Percentiles rank a stretch among this genome's conserved stretches.
These are phyloP conservation scores for Suhomyces sp. DNA, from an alignment of 805 yeast genomes.

Conservation along the genomic window DNA sequence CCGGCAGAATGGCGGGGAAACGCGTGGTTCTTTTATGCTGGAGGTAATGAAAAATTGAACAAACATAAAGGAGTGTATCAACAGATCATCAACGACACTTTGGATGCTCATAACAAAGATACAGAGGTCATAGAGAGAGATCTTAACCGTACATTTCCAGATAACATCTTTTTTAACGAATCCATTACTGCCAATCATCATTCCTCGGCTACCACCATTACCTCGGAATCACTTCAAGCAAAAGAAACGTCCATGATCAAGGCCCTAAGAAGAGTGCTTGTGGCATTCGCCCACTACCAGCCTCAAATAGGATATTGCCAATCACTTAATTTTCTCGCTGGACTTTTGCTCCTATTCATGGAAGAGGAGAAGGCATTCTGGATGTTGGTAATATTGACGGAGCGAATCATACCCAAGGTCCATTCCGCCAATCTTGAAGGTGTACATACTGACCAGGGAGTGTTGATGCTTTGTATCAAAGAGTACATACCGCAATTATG, in stretches of 20 bases:
- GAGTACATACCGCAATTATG: constrained; percentile 85
- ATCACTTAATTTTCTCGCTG: constrained; percentile 89
- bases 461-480: constrained; percentile 78
- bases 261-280: constrained; percentile 74
- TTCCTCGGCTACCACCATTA: constrained; percentile 3
- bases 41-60: constrained; percentile 71
- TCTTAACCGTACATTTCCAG: constrained; percentile 92
- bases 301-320: constrained; percentile 97
- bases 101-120: constrained; percentile 59
- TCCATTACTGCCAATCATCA: constrained; percentile 13
- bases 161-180: constrained; percentile 74
- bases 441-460: constrained; percentile 93
- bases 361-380: constrained; percentile 90
- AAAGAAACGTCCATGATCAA: constrained; percentile 66
- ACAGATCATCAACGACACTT: constrained; percentile 58
- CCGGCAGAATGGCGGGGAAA: constrained; percentile 97
- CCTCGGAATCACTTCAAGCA: background rate
- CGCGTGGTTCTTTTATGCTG: constrained; percentile 95
- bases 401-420: constrained; percentile 82
- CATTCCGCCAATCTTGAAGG: constrained; percentile 91
- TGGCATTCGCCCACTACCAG: constrained; percentile 79
- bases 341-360: constrained; percentile 77
- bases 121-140: constrained; percentile 94
- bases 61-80: constrained; percentile 76
- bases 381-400: constrained; percentile 92